Evolutionary conservation across 768 basidiomycete genomes (phyloP).

Genomic region (Leccinum truebloodii): DNA sequence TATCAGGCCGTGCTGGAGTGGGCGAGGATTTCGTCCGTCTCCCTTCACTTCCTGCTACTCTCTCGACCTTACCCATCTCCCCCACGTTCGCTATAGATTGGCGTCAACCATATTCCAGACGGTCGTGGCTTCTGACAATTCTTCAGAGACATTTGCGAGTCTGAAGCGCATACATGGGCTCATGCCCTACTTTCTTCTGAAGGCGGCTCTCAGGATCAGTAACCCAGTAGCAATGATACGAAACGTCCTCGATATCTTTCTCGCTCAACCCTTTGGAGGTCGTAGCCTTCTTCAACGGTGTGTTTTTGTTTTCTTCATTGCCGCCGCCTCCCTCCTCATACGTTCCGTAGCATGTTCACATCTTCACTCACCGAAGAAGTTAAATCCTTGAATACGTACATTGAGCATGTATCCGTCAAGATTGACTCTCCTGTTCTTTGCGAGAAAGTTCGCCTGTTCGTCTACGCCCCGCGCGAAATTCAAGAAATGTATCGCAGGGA

Average conservation of each 20-base stretch:
- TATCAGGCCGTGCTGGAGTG: constrained; percentile 93
- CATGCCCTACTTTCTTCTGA: constrained; percentile 98
- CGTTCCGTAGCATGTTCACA: constrained; percentile 81
- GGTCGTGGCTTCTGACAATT: constrained; percentile 89
- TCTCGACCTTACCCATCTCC: constrained; percentile 9
- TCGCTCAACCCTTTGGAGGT: constrained; percentile 96
- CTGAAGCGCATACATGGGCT: constrained; percentile 92
- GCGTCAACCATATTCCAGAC: constrained; percentile 97
- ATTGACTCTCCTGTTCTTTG: constrained; percentile 87
- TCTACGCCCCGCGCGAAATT: constrained; percentile 85
- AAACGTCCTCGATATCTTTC: constrained; percentile 87
- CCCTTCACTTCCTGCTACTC: neutral
- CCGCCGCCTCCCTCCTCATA: constrained; percentile 10
- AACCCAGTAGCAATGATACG: constrained; percentile 98
- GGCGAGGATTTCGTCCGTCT: constrained; percentile 91
- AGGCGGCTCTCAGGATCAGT: constrained; percentile 85
- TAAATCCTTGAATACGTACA: constrained; percentile 79
- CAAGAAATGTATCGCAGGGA: constrained; percentile 81
- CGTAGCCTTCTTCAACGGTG: constrained; percentile 88
- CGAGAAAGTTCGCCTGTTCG: constrained; percentile 84
- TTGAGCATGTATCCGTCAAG: constrained; percentile 83
- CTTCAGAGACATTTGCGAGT: constrained; percentile 83
- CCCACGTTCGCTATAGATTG: constrained; percentile 49
- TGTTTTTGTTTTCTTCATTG: constrained; percentile 8
- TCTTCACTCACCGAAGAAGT: constrained; percentile 90